phyloP scores from a whole-genome alignment of 164 flowering plant species.

The Magnolia sinica region DNA sequence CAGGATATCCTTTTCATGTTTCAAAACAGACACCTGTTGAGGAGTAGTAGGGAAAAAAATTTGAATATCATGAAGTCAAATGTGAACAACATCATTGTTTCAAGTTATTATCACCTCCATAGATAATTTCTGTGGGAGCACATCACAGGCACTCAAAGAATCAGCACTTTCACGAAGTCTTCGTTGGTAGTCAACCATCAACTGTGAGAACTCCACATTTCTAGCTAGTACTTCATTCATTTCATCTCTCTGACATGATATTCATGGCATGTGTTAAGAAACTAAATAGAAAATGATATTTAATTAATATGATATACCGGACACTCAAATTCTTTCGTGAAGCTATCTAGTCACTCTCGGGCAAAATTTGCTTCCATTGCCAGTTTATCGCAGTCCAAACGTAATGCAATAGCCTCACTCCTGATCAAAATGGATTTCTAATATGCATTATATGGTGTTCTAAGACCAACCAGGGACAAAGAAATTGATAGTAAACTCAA shows the following conservation, averaged over 20 bases:
- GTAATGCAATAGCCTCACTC: conserved; percentile 40
- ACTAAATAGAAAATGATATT: background rate
- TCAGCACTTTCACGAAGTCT: conserved; percentile 75
- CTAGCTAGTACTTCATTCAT: conserved; percentile 52
- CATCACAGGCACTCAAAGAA: conserved; percentile 57
- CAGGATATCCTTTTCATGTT: conserved; percentile 72
- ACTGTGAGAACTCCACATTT: conserved; percentile 83
- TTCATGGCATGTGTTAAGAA: background rate
- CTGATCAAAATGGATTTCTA: conserved; percentile 23
- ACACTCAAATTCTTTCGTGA: conserved; percentile 58
- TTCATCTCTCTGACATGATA: conserved; percentile 54
- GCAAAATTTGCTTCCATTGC: conserved; percentile 61
- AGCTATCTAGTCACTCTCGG: conserved; percentile 53
- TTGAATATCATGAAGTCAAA: background rate
- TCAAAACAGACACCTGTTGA: conserved; percentile 61
- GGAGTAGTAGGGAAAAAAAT: background rate
- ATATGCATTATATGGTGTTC: background rate
- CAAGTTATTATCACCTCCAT: conserved; percentile 58
- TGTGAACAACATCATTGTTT: background rate
- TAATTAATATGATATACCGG: conserved; percentile 35
- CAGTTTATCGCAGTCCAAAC: conserved; percentile 63
- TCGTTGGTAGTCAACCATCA: conserved; percentile 75
- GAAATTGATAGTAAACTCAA: too few species aligned
- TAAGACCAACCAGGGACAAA: background rate
- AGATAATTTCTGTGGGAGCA: conserved; percentile 61